Conservation (phyloP, 1,284 basidiomycete species). For the Abortiporus biennis region DNA sequence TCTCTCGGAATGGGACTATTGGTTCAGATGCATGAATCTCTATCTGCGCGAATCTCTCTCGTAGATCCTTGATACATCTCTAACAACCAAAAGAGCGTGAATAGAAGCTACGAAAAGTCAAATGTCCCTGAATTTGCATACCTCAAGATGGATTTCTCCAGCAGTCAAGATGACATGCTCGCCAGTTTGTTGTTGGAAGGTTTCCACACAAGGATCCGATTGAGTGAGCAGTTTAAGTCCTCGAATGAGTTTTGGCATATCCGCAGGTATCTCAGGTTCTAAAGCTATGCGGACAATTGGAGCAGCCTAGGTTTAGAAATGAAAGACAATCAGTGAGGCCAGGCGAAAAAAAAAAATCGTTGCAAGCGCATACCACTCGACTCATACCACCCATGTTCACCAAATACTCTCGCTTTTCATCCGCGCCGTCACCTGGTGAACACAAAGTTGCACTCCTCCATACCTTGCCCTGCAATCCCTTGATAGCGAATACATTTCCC, state of each 20-base stretch:
- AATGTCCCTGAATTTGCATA: slow-evolving; percentile 24
- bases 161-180: slow-evolving; percentile 97
- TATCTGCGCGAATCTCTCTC: slow-evolving; percentile 91
- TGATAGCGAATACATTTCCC: slow-evolving; percentile 94
- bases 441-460: slow-evolving; percentile 91
- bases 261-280: slow-evolving; percentile 84
- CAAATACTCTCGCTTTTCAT: slow-evolving; percentile 45
- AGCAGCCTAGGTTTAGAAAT: slow-evolving; percentile 46
- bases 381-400: slow-evolving; percentile 82
- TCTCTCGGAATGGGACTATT: slow-evolving; percentile 97
- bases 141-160: slow-evolving; percentile 95
- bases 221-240: slow-evolving; percentile 91
- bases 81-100: slow-evolving; percentile 24
- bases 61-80: slow-evolving; percentile 93
- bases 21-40: slow-evolving; percentile 93
- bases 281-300: slow-evolving; percentile 96
- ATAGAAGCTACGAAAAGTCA: slow-evolving; percentile 2
- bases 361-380: slow-evolving; percentile 48
- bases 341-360: slow-evolving; percentile 4
- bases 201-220: slow-evolving; percentile 96
- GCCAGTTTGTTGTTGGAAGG: slow-evolving; percentile 94
- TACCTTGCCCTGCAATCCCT: slow-evolving; percentile 86
- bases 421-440: slow-evolving; percentile 40
- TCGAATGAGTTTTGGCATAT: slow-evolving; percentile 87
- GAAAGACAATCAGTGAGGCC: slow-evolving; percentile 6